Evolutionary conservation across 306 rosid species (phyloP).

Genomic region (Calophaca sinica): DNA sequence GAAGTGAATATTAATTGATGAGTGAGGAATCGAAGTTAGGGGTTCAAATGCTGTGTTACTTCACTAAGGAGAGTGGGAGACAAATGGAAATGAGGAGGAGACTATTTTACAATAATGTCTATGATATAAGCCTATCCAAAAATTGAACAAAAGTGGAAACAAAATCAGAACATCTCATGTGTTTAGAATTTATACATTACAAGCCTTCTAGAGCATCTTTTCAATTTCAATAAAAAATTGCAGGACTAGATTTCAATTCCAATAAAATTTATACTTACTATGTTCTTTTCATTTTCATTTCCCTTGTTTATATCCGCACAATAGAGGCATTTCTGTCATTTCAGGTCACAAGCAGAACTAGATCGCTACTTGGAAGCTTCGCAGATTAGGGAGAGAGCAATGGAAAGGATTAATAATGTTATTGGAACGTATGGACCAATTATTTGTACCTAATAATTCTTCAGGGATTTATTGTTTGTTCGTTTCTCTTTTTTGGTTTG

Average conservation of each 20-base stretch:
- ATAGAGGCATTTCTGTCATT: conserved; percentile 48
- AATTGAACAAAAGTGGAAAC: background rate
- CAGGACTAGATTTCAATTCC: background rate
- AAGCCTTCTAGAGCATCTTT: background rate
- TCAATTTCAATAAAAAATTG: background rate
- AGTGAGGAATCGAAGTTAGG: background rate
- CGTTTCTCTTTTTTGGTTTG: conserved; percentile 30
- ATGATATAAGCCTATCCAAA: background rate
- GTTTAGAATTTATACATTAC: conserved; percentile 20
- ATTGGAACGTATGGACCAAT: conserved; percentile 83
- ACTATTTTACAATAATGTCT: background rate
- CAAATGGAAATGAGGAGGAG: conserved; percentile 1
- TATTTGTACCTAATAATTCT: conserved; percentile 43
- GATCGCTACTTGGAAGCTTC: conserved; percentile 98
- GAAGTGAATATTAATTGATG: background rate
- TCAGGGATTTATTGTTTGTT: conserved; percentile 36
- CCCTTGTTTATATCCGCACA: no score
- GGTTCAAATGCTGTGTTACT: no score
- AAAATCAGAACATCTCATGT: no score
- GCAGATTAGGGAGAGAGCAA: conserved; percentile 87
- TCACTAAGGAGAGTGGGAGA: background rate
- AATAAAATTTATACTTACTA: no score
- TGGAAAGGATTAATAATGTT: conserved; percentile 85
- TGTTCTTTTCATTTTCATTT: no score
- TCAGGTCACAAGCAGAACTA: conserved; percentile 92